Evolutionary conservation across 345 rosid species (phyloP).

Genomic region (Aurinia saxatilis): DNA sequence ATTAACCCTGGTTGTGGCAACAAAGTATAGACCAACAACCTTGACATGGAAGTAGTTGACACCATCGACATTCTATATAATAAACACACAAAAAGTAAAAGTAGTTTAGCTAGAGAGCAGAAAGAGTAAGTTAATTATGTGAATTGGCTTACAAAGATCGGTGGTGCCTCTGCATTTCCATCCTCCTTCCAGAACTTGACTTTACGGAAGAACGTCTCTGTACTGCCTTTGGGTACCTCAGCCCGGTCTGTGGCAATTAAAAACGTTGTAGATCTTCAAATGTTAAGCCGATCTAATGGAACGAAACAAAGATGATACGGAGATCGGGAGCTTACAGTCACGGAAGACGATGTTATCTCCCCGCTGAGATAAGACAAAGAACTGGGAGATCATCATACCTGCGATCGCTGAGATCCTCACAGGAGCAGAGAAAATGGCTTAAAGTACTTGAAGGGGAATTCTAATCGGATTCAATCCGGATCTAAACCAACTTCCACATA

Average conservation of each 20-base stretch:
- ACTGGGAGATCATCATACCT: constrained; percentile 78
- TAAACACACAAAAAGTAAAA: neutral
- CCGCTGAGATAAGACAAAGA: constrained; percentile 93
- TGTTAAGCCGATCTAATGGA: neutral
- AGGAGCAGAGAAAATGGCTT: too few species aligned
- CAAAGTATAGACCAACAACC: constrained; percentile 86
- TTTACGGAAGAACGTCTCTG: constrained; percentile 93
- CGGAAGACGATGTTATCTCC: constrained; percentile 98
- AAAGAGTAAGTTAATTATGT: neutral
- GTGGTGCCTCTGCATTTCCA: constrained; percentile 91
- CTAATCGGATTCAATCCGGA: too few species aligned
- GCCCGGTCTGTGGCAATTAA: constrained; percentile 60
- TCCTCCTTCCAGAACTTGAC: constrained; percentile 99
- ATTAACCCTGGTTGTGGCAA: constrained; percentile 91
- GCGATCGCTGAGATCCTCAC: too few species aligned
- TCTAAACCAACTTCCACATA: too few species aligned
- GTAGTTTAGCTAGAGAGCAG: too few species aligned
- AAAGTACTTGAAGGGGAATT: too few species aligned
- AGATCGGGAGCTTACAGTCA: constrained; percentile 57
- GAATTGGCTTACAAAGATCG: constrained; percentile 58
- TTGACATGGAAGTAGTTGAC: constrained; percentile 98
- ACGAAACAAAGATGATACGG: too few species aligned
- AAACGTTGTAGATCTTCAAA: neutral
- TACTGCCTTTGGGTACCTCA: constrained; percentile 81
- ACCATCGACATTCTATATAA: constrained; percentile 82